Base-by-base conservation (phyloP, 1,284 basidiomycete genomes). In the Leccinum solheimii region DNA sequence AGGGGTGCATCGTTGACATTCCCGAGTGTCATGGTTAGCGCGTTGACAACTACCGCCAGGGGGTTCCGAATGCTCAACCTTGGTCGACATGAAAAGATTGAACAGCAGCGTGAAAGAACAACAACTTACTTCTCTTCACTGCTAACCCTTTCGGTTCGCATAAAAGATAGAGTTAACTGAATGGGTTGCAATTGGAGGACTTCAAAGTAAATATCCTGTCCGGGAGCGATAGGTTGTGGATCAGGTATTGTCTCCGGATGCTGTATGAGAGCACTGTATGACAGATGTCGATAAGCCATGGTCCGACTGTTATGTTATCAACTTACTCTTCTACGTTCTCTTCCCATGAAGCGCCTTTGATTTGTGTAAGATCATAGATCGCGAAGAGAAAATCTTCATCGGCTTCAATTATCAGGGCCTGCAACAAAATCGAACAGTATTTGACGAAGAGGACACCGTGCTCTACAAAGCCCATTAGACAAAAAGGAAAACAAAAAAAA, bases 1-100 rank as follows among this genome's bases (percentile, higher is more conserved):
- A 99, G 83, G n/a, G 95, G 94, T 0, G 97, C 96, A 66, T 97
- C 95, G 70, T 98, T 98, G 76, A 99, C 86, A 69, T 99, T 99
- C 9, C 97, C 97, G 26, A 99, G 81, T 0, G 96, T 91, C 96
- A 99, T 98, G 0, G 95, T 96, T 53, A 99, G 79, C 4, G 95
- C 95, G 71, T 99, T 98, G 64, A 99, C 81, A 38, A 97, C 87
- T 59, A 98, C 94, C 60, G 96, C 94, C 66, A 99, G 78, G 1
- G 97, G 97, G 72, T 98, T 99, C 55, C 91, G 86, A 53, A 93
- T 87, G 75, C 88, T 92, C 66, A 91, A 78, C 75, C 90, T 94
- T 67, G 16, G 51, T 26, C 43, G 58, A 62, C 19, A 58, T 65
- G 56, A 58, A 51, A 63, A 57, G 38, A 62, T 48, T 43, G 55